phyloP scores from a whole-genome alignment of 1,284 basidiomycete genomes.

The Testicularia cyperi region DNA sequence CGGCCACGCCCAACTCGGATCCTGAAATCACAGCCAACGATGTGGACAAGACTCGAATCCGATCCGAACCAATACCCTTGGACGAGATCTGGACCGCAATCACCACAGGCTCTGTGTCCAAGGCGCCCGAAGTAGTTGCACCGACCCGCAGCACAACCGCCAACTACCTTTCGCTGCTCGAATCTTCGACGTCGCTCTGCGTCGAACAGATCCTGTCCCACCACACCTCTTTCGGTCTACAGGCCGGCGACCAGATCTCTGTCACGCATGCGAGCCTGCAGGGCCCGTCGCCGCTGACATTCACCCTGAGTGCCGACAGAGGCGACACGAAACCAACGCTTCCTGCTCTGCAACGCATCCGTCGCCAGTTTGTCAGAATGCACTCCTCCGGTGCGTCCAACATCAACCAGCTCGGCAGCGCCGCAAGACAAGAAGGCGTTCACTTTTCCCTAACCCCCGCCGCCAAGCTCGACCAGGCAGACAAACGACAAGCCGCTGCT shows the following conservation, averaged over 20 bases:
- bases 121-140: conserved; percentile 80
- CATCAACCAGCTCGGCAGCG: conserved; percentile 38
- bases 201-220: conserved; percentile 43
- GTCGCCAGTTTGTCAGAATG: conserved; percentile 53
- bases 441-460: conserved; percentile 20
- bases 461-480: not conserved
- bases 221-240: conserved; percentile 15
- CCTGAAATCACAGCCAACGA: too few relatives aligned
- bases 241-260: conserved; percentile 20
- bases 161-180: conserved; percentile 61
- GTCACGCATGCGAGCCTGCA: conserved; percentile 11
- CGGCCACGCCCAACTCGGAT: too few relatives aligned
- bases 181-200: conserved; percentile 48
- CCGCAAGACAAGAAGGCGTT: conserved; percentile 30
- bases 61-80: conserved; percentile 66
- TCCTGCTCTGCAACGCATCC: conserved; percentile 43
- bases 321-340: conserved; percentile 19
- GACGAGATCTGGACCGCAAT: conserved; percentile 79
- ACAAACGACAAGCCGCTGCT: not conserved
- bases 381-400: conserved; percentile 48
- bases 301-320: conserved; percentile 32
- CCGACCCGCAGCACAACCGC: conserved; percentile 61
- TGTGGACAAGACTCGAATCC: conserved; percentile 61
- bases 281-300: conserved; percentile 12
- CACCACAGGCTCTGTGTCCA: conserved; percentile 76